Conservation (phyloP, 2,329 filamentous ascomycete species). For the Aspergillus fijiensis region DNA sequence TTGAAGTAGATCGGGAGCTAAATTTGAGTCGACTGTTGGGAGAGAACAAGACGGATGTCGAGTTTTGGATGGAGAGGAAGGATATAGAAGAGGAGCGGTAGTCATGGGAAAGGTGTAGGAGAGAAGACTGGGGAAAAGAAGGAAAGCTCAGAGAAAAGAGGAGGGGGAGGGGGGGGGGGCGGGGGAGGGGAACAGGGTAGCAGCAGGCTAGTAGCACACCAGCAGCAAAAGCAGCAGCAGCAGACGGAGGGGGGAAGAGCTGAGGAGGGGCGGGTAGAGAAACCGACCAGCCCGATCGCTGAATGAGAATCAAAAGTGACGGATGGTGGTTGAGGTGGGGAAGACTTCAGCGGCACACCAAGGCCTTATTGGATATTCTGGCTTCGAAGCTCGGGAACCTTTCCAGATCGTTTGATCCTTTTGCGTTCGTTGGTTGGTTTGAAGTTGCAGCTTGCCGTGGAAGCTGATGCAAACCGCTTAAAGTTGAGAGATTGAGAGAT, state of each 20-base stretch:
- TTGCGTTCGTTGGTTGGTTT: too few species aligned
- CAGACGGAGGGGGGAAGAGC: conserved; percentile 13
- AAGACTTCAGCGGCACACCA: conserved; percentile 1
- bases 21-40: not conserved
- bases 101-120: conserved; percentile 2
- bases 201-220: not conserved
- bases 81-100: conserved; percentile 2
- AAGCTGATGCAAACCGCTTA: not conserved
- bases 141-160: not conserved
- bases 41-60: not conserved
- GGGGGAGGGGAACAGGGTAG: not conserved
- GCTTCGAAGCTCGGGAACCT: conserved; percentile 8
- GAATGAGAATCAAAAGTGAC: conserved; percentile 3
- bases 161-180: not conserved
- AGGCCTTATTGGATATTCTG: not conserved
- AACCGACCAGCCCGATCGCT: conserved; percentile 19
- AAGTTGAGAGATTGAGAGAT: too few species aligned
- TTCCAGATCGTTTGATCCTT: not conserved
- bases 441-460: not conserved
- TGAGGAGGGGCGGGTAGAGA: conserved; percentile 25
- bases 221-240: not conserved
- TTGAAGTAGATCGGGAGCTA: conserved; percentile 60
- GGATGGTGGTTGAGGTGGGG: conserved; percentile 21
- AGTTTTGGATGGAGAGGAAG: not conserved
- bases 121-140: not conserved